Conservation (phyloP, 164 flowering plant genomes). For the Piper longum region DNA sequence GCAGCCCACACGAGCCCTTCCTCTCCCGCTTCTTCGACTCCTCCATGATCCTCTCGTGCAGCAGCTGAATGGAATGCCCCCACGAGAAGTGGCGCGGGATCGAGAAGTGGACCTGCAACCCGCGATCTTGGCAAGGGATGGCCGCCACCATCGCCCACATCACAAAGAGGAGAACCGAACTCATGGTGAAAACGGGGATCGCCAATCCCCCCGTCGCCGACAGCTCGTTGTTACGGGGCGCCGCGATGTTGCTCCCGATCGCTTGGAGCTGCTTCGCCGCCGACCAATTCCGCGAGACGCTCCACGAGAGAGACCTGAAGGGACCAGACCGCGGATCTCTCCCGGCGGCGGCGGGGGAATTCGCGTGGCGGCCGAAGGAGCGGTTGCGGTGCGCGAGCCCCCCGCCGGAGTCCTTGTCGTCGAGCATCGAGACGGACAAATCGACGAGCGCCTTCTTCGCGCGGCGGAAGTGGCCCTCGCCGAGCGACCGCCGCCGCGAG, state of each 20-base stretch:
- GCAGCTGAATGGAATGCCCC: constrained; percentile 39
- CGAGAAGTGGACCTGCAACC: constrained; percentile 61
- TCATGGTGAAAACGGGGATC: constrained; percentile 62
- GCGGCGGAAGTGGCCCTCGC: constrained; percentile 78
- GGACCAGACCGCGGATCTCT: constrained; percentile 23
- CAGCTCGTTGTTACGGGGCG: constrained; percentile 49
- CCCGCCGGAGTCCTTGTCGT: constrained; percentile 53
- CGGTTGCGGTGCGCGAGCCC: constrained; percentile 47
- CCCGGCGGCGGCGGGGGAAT: constrained; percentile 9
- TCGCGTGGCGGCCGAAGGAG: constrained; percentile 46
- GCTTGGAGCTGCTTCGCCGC: constrained; percentile 78
- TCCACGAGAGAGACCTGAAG: constrained; percentile 79
- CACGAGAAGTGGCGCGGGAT: constrained; percentile 54
- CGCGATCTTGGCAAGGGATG: constrained; percentile 92
- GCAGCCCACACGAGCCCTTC: constrained; percentile 49
- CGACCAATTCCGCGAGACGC: constrained; percentile 74
- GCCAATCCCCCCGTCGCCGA: constrained; percentile 50
- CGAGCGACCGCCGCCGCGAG: constrained; percentile 22
- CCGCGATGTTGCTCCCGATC: constrained; percentile 45
- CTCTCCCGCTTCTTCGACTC: constrained; percentile 76
- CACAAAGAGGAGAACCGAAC: constrained; percentile 47
- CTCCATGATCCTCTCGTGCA: constrained; percentile 71
- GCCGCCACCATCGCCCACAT: constrained; percentile 95
- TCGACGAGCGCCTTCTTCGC: constrained; percentile 79
- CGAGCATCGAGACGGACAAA: constrained; percentile 63